Evolutionary conservation across 1,139 yeast genomes (phyloP).

Genomic region (Debaryomyces fabryi): DNA sequence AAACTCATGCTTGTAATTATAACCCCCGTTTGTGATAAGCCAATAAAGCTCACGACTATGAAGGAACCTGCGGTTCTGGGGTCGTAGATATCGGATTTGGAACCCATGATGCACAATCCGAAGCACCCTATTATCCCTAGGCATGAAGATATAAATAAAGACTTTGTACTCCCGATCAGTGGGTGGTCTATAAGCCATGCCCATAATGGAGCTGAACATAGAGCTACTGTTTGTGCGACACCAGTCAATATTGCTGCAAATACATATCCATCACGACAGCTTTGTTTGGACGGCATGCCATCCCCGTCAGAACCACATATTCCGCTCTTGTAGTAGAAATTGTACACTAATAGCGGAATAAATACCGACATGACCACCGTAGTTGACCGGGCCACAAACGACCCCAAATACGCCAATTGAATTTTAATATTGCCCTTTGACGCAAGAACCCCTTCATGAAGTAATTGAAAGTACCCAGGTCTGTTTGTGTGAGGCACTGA

Average conservation of each 20-base stretch:
- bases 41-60: slow-evolving; percentile 36
- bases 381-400: slow-evolving; percentile 66
- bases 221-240: slow-evolving; percentile 58
- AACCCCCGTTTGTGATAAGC: slow-evolving; percentile 57
- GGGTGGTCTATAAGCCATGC: slow-evolving; percentile 55
- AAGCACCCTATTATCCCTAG: slow-evolving; percentile 46
- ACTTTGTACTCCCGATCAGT: slow-evolving; percentile 37
- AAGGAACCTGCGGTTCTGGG: slow-evolving; percentile 40
- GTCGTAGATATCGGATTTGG: slow-evolving; percentile 25
- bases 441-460: slow-evolving; percentile 47
- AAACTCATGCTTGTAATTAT: slow-evolving; percentile 54
- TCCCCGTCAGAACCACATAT: slow-evolving; percentile 41
- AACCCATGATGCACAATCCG: slow-evolving; percentile 29
- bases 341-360: slow-evolving; percentile 64
- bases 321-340: slow-evolving; percentile 54
- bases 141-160: slow-evolving; percentile 33
- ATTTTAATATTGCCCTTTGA: slow-evolving; percentile 35
- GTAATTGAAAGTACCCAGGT: slow-evolving; percentile 35
- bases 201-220: slow-evolving; percentile 64
- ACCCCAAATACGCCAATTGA: slow-evolving; percentile 60
- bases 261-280: slow-evolving; percentile 65
- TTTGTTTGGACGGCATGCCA: slow-evolving; percentile 32
- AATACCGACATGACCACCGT: slow-evolving; percentile 63
- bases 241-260: slow-evolving; percentile 72
- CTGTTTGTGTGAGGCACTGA: background rate